Evolutionary conservation across 352 stramenopile genomes (phyloP).

Genomic region (Pythium pyrilobum): DNA sequence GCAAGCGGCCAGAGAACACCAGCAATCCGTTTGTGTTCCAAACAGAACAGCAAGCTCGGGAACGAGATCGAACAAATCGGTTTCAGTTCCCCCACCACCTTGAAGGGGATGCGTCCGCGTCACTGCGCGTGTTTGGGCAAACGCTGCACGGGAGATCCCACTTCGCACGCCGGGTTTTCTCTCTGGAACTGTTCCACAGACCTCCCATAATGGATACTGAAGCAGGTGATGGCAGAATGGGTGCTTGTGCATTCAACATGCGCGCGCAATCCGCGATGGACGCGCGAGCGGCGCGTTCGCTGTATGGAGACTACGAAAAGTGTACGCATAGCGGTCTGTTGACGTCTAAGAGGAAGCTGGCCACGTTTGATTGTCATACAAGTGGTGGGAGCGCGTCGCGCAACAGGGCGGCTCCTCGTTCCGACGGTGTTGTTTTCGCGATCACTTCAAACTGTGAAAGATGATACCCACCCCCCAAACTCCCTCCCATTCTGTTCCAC

Average conservation of each 20-base stretch:
- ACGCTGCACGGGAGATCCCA: slow-evolving; percentile 1
- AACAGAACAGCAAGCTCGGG: no score
- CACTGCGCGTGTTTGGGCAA: slow-evolving; percentile 16
- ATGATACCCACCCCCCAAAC: not conserved
- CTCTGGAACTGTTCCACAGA: not conserved
- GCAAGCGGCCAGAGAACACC: no score
- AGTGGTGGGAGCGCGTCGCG: not conserved
- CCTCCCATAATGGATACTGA: slow-evolving; percentile 8
- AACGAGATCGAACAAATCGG: not conserved
- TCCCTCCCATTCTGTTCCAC: not conserved
- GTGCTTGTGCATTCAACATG: slow-evolving; percentile 8
- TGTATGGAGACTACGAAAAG: no score
- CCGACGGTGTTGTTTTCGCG: slow-evolving; percentile 15
- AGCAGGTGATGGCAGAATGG: not conserved
- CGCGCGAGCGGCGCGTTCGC: not conserved
- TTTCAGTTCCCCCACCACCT: no score
- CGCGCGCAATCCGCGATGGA: not conserved
- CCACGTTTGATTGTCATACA: no score
- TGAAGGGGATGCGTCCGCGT: no score
- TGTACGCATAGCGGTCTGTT: no score
- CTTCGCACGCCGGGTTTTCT: slow-evolving; percentile 5
- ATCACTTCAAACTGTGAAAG: slow-evolving; percentile 1
- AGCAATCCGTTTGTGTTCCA: no score
- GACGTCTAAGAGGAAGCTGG: no score
- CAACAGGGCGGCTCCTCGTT: not conserved